Conservation (phyloP, 2,329 filamentous ascomycete species). For the Saccharata proteae region DNA sequence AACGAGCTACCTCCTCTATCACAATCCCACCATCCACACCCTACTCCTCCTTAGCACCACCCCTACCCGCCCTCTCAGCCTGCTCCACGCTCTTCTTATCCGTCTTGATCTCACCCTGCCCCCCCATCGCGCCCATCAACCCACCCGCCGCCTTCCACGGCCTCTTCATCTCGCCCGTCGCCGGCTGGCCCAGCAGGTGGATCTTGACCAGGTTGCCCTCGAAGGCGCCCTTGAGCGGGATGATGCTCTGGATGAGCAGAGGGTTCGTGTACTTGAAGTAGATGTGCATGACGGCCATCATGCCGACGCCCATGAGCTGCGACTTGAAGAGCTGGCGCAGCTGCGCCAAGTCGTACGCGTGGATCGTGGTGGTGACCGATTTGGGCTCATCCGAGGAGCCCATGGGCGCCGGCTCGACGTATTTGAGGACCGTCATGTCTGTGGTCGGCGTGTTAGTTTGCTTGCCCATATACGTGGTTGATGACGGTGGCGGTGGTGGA, state of each 20-base stretch:
- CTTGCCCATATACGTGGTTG: neutral
- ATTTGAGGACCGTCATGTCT: slow-evolving; percentile 97
- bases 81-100: slow-evolving; percentile 53
- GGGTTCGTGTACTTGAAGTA: slow-evolving; percentile 99
- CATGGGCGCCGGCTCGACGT: slow-evolving; percentile 90
- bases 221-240: slow-evolving; percentile 89
- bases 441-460: slow-evolving; percentile 13
- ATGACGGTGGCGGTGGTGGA: neutral
- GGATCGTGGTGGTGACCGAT: slow-evolving; percentile 89
- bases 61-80: slow-evolving; percentile 37
- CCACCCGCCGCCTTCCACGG: slow-evolving; percentile 84
- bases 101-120: slow-evolving; percentile 65
- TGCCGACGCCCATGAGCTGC: slow-evolving; percentile 89
- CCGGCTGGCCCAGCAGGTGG: slow-evolving; percentile 76
- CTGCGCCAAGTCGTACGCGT: slow-evolving; percentile 86
- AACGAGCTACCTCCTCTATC: no score
- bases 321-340: slow-evolving; percentile 75
- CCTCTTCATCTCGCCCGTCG: slow-evolving; percentile 80
- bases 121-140: slow-evolving; percentile 68
- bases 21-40: no score
- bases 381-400: slow-evolving; percentile 90
- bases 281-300: slow-evolving; percentile 98
- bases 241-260: slow-evolving; percentile 95
- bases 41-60: slow-evolving; percentile 42
- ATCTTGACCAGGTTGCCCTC: slow-evolving; percentile 96